Evolutionary conservation across 2,329 filamentous ascomycete species (phyloP).

Genomic region (Nannizziopsis arthrosporioides): DNA sequence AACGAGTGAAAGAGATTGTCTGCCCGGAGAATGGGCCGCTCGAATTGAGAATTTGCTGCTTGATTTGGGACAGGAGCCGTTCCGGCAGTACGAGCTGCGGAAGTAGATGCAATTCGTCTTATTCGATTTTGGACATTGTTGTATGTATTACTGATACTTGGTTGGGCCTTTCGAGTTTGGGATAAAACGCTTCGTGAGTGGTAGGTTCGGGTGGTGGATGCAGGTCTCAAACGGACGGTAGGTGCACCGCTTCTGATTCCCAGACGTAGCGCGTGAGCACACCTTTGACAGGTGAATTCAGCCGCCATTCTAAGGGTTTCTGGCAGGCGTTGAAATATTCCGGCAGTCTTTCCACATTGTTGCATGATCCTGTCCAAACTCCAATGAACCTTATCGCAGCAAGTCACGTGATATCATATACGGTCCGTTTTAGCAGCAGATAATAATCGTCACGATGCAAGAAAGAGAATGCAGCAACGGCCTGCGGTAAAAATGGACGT

Average conservation of each 20-base stretch:
- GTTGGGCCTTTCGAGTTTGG: conserved; percentile 20
- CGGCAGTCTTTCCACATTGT: neutral
- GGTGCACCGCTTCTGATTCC: conserved; percentile 19
- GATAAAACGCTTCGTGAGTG: conserved; percentile 19
- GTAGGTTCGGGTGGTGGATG: neutral
- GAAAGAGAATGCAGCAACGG: no score
- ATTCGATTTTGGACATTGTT: conserved; percentile 11
- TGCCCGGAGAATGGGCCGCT: conserved; percentile 43
- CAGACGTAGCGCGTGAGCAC: conserved; percentile 27
- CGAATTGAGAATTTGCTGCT: conserved; percentile 2
- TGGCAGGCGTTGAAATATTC: neutral
- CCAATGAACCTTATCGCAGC: no score
- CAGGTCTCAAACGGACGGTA: conserved; percentile 17
- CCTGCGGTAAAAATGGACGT: no score
- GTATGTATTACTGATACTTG: conserved; percentile 13
- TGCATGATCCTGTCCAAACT: neutral
- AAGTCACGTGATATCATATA: no score
- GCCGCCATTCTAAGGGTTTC: conserved; percentile 24
- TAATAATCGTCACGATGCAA: no score
- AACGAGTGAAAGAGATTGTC: conserved; percentile 92
- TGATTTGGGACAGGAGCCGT: neutral
- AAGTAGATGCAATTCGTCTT: conserved; percentile 14
- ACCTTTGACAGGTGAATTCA: conserved; percentile 33
- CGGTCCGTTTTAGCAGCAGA: no score
- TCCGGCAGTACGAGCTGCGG: conserved; percentile 3